phyloP scores from a whole-genome alignment of 805 yeast genomes.

The Lachancea dasiensis region DNA sequence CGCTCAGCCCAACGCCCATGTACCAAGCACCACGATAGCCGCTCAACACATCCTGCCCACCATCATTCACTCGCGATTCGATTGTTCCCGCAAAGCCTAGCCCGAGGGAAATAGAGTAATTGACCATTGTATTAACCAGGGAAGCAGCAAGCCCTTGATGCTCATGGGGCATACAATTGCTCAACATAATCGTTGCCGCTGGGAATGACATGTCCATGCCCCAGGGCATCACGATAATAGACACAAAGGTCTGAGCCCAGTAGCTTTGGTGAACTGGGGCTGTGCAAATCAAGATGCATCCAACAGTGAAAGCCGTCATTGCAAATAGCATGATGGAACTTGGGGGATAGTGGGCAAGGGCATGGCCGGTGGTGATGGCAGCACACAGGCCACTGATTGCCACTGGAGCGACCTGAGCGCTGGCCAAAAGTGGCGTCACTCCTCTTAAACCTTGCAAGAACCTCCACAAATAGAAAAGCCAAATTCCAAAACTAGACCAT shows the following conservation, averaged over 20 bases:
- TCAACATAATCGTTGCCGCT: slow-evolving; percentile 52
- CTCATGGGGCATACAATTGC: slow-evolving; percentile 46
- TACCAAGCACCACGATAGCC: slow-evolving; percentile 54
- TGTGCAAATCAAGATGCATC: slow-evolving; percentile 42
- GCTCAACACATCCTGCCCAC: slow-evolving; percentile 24
- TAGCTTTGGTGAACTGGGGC: slow-evolving; percentile 49
- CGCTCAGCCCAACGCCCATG: slow-evolving; percentile 55
- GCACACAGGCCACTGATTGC: slow-evolving; percentile 47
- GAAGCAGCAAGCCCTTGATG: slow-evolving; percentile 69
- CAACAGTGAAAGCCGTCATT: slow-evolving; percentile 43
- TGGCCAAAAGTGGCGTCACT: slow-evolving; percentile 38
- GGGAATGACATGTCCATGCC: slow-evolving; percentile 72
- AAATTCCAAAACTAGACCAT: slow-evolving; percentile 64
- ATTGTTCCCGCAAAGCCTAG: slow-evolving; percentile 58
- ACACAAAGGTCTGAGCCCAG: slow-evolving; percentile 50
- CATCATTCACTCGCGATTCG: slow-evolving; percentile 34
- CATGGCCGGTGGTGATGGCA: slow-evolving; percentile 41
- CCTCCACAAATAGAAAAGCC: slow-evolving; percentile 51
- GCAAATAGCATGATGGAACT: slow-evolving; percentile 42
- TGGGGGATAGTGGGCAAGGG: slow-evolving; percentile 38
- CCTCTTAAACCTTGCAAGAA: slow-evolving; percentile 40
- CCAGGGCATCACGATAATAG: slow-evolving; percentile 45
- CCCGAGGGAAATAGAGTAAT: slow-evolving; percentile 57
- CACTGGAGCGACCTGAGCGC: slow-evolving; percentile 38
- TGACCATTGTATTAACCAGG: slow-evolving; percentile 53